Base-by-base conservation (phyloP, 768 basidiomycete species). In the Fomitopsis pulvina region DNA sequence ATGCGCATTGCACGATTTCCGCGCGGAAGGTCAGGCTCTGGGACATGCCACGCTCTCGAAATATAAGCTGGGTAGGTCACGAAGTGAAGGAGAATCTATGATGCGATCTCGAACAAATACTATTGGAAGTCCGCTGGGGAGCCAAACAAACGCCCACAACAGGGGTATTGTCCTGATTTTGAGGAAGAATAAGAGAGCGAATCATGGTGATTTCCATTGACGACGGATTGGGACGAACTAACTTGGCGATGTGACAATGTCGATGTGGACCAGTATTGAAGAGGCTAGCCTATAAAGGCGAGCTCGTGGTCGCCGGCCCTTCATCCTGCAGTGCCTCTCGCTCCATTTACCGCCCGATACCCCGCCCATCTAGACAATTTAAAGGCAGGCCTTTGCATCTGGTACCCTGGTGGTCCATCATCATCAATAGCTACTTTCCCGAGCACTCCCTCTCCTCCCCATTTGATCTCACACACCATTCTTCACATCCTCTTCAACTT, bases 301-400 rank as follows among this genome's bases (percentile, higher is more conserved):
- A 38, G 37, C 42, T 39, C 44, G 48, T 45, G 38, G 41, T 46
- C 42, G 20, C 29, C 22, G 46, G 2, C 27, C 29, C 48, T 41
- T 27, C 52, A 50, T 52, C 51, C 46, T 48, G 45, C 54, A 50
- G 50, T 37, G 49, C 55, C 47, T 41, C 45, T 22, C 24, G 22
- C 38, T 48, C 38, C 47, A 24, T 37, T 41, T 27, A 42, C 16
- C 52, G 26, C 54, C 51, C 45, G 48, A 58, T 57, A 56, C 56
- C 53, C 49, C n/a, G 34, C 44, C 40, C 48, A 54, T 37, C 46
- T 53, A 51, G 34, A 32, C 32, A 25, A 26, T 56, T 48, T 56
- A 47, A 61, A 61, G 63, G 63, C 64, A 61, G 61, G 57, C 60
- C 61, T 60, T 60, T 47, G n/a, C n/a, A n/a, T n/a, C n/a, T n/a